Evolutionary conservation across 192 early-diverging fungal genomes (phyloP), one percentile per base, ranked within the genome.

Genomic region (Entomortierella beljakovae): DNA sequence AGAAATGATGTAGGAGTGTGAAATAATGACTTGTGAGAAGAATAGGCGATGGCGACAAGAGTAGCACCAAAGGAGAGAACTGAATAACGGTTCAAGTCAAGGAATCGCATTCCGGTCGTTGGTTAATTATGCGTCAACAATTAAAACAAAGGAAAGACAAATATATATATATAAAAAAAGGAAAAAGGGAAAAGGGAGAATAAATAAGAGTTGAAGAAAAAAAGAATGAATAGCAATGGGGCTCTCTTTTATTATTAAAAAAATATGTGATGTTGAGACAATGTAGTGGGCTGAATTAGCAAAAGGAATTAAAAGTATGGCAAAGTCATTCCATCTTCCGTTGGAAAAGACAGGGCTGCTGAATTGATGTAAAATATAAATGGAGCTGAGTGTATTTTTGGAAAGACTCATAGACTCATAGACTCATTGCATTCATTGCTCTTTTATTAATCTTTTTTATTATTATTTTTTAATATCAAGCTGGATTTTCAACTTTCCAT

Each of bases 41-140:
- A 70, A 16, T 79, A 79, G 26, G 75, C 75, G 38, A 79, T 65
- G 56, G 74, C 74, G 15, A 70, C 31, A 31, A 79, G 33, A 6
- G 75, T 79, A 32, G 75, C 75, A 2, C 61, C 60, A 33, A 79
- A 37, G 3, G 75, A 79, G 22, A 79, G n/a, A 43, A 79, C 59
- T 22, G 75, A 70, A 51, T 79, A 79, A 31, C 75, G 75, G 75
- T 79, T 79, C 60, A 79, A 40, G 57, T 79, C 75, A 50, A 79
- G 68, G 62, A 79, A 69, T 28, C 75, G 75, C 75, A 79, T 79
- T 62, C 65, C 73, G 34, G 26, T 5, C 23, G 37, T 18, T 22
- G 20, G 31, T 50, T 23, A 58, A 15, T 50, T 10, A 51, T 28
- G 23, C 56, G n/a, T 40, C 1, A 15, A 55, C 29, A 38, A 38